Evolutionary conservation across 2,329 filamentous ascomycete species (phyloP), one percentile per base, ranked within the genome.

Genomic region (Alternaria burnsii): DNA sequence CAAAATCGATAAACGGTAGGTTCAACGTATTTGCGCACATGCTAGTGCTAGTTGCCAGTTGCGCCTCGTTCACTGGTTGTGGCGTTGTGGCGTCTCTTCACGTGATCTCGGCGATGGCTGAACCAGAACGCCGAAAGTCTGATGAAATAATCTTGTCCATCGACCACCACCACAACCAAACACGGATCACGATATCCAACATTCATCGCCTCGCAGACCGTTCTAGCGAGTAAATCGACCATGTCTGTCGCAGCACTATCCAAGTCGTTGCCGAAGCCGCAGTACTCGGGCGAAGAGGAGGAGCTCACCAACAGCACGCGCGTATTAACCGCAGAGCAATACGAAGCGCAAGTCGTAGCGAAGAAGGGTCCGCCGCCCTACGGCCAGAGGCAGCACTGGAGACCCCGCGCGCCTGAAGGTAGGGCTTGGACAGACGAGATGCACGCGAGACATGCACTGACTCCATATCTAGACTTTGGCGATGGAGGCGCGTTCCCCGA

Each of bases 401-500:
- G 95, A 67, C 95, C 95, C 32, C 90, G 94, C 73, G 86, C 86
- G 41, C 88, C 91, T 65, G 94, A 97, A 76, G 46, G 46, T 50
- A 50, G 38, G 46, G 10, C 22, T 24, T 11, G 6, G 20, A 50
- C 32, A 8, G 14, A 24, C n/a, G 32, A 16, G 36, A 12, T n/a
- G 22, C 46, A 50, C 20, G 20, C 5, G 46, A 36, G 9, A 50
- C 14, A 26, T 4, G 1, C 2, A 38, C 46, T 50, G 32, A 50
- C 30, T 36, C 34, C 16, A 36, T 1, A 34, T 46, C 43, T 9
- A 50, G 95, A 99, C 79, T 99, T 94, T 81, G 94, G 92, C 71
- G 94, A 98, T 83, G 95, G 95, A 66, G 95, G 95, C 71, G 93
- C 94, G 53, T 99, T 97, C 76, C 95, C 95, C 38, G 94, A 98